Conservation (phyloP, 176 grass and related monocot species). For the Rhynchospora breviuscula region DNA sequence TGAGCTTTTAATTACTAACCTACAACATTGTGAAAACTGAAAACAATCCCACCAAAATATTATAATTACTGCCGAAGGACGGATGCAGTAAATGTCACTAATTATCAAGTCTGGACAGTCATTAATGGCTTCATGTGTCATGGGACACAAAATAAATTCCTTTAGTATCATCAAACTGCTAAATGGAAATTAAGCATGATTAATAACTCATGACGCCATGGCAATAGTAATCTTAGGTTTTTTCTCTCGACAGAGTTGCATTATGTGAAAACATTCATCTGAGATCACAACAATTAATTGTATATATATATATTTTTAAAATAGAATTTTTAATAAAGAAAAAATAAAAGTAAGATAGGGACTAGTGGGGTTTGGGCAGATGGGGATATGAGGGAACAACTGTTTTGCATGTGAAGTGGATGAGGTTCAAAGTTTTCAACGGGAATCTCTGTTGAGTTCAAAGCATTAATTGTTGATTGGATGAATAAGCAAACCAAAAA, state of each 20-base stretch:
- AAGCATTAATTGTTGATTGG: neutral
- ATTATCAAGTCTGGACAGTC: no score
- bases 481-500: neutral
- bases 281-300: neutral
- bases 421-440: slow-evolving; percentile 1
- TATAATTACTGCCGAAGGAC: no score
- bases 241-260: neutral
- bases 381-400: neutral
- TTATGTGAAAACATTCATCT: neutral
- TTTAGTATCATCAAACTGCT: neutral
- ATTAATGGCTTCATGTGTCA: neutral
- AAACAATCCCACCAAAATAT: no score
- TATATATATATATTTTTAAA: neutral
- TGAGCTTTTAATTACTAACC: no score
- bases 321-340: neutral
- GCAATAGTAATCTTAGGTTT: neutral
- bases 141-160: neutral
- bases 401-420: slow-evolving; percentile 8
- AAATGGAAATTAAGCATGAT: neutral
- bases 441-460: neutral
- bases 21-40: no score
- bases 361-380: slow-evolving; percentile 6
- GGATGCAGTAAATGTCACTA: no score
- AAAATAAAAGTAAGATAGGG: neutral
- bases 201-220: neutral